phyloP scores from a whole-genome alignment of 2,329 filamentous ascomycete genomes.

The Calonectria pauciramosa region DNA sequence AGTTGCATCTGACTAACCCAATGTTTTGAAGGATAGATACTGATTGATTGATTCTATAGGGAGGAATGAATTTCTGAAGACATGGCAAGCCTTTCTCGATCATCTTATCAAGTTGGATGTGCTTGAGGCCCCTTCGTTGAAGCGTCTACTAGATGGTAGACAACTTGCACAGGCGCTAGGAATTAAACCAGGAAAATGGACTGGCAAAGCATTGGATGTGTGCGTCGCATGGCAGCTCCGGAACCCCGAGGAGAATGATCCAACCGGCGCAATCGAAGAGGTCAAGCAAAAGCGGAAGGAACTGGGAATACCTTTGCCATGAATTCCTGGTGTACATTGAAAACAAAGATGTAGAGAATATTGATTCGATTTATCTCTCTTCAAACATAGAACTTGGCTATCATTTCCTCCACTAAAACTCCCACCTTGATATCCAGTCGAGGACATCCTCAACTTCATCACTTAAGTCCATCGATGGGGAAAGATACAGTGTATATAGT shows the following conservation, averaged over 20 bases:
- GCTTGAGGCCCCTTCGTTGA: constrained; percentile 69
- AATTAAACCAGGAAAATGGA: constrained; percentile 85
- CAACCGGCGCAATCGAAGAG: constrained; percentile 70
- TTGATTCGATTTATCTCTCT: not conserved
- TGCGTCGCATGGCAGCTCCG: constrained; percentile 91
- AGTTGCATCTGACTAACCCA: constrained; percentile 40
- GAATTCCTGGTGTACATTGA: not conserved
- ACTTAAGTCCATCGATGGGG: no score
- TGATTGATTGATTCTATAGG: constrained; percentile 48
- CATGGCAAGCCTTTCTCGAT: constrained; percentile 70
- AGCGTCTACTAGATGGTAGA: constrained; percentile 80
- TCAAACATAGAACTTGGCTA: not conserved
- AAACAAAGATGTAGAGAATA: not conserved
- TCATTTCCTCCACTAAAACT: not conserved
- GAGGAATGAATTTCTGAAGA: constrained; percentile 59
- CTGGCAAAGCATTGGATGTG: constrained; percentile 82
- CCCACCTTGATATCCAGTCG: not conserved
- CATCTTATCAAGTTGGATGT: constrained; percentile 68
- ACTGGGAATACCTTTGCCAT: constrained; percentile 57
- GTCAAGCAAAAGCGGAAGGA: constrained; percentile 66
- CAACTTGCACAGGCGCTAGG: constrained; percentile 77
- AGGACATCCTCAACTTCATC: not conserved
- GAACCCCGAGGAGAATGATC: constrained; percentile 76
- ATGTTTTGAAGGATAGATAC: not conserved
- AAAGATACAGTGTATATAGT: not conserved